These are phyloP conservation scores for Trichoderma parareesei DNA, from an alignment of 495 filamentous ascomycete species.

Conservation along the genomic window DNA sequence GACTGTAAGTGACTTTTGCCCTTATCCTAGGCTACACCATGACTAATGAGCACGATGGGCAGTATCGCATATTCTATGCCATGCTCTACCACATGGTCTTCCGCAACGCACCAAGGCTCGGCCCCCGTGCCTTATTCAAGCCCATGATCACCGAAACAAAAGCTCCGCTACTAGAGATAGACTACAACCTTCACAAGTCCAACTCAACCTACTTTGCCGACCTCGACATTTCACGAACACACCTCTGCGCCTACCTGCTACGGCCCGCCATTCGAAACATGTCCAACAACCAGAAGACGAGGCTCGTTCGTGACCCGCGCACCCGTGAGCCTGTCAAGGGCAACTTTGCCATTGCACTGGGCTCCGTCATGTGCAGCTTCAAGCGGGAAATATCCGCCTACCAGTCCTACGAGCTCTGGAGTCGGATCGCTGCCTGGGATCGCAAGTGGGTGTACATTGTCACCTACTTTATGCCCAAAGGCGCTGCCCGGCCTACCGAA, in stretches of 20 bases:
- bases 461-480: slow-evolving; percentile 50
- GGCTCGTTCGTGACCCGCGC: slow-evolving; percentile 34
- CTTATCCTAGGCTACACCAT: not conserved
- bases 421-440: slow-evolving; percentile 63
- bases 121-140: slow-evolving; percentile 51
- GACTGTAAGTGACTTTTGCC: slow-evolving; percentile 48
- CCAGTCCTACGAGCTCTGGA: slow-evolving; percentile 64
- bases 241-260: slow-evolving; percentile 49
- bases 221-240: slow-evolving; percentile 62
- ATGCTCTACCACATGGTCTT: slow-evolving; percentile 52
- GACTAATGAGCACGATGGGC: slow-evolving; percentile 8
- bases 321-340: slow-evolving; percentile 25
- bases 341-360: slow-evolving; percentile 53
- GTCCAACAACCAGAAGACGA: slow-evolving; percentile 32
- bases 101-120: slow-evolving; percentile 26
- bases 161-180: slow-evolving; percentile 58
- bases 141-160: slow-evolving; percentile 53
- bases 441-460: slow-evolving; percentile 45
- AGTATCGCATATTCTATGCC: slow-evolving; percentile 57
- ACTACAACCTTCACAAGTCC: slow-evolving; percentile 80
- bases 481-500: slow-evolving; percentile 40
- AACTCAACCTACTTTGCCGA: slow-evolving; percentile 81
- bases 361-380: slow-evolving; percentile 60
- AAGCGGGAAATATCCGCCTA: slow-evolving; percentile 61
- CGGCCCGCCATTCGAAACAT: slow-evolving; percentile 35